A percentile compares a stretch with the other conserved stretches of the same genome.
Evolutionary conservation across 139 green algal genomes (phyloP).

Genomic region (Picochlorum sp.): DNA sequence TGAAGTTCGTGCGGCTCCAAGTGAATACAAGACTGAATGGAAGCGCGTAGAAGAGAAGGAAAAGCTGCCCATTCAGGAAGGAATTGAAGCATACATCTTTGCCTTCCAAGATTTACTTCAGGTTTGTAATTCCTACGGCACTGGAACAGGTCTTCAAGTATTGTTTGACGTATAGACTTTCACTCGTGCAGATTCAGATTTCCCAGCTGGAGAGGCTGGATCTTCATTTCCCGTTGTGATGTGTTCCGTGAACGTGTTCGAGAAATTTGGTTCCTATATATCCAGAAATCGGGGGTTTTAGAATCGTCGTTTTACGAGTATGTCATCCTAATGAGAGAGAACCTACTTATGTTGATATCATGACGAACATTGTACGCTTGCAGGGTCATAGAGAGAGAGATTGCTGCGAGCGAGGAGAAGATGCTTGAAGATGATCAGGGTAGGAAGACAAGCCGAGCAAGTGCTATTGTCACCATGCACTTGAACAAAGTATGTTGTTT

Average conservation of each 20-base stretch:
- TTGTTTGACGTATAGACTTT: background rate
- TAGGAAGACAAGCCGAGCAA: conserved; percentile 1
- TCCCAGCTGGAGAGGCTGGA: conserved; percentile 12
- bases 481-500: background rate
- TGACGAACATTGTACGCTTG: background rate
- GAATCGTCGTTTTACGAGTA: conserved; percentile 12
- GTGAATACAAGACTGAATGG: background rate
- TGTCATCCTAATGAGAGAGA: background rate
- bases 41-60: conserved; percentile 4
- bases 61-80: background rate
- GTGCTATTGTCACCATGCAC: background rate
- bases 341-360: no score
- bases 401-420: background rate
- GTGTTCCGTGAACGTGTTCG: background rate
- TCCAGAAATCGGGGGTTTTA: conserved; percentile 10
- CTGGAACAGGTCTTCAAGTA: background rate
- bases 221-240: background rate
- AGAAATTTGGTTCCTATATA: conserved; percentile 19
- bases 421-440: conserved; percentile 1
- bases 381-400: background rate
- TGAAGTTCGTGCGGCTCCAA: no score
- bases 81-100: background rate
- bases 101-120: background rate
- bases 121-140: background rate
- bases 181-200: background rate